Percentiles rank a stretch among this genome's conserved stretches.
These are phyloP conservation scores for Seminavis robusta DNA, from an alignment of 108 stramenopile species.

Conservation along the genomic window DNA sequence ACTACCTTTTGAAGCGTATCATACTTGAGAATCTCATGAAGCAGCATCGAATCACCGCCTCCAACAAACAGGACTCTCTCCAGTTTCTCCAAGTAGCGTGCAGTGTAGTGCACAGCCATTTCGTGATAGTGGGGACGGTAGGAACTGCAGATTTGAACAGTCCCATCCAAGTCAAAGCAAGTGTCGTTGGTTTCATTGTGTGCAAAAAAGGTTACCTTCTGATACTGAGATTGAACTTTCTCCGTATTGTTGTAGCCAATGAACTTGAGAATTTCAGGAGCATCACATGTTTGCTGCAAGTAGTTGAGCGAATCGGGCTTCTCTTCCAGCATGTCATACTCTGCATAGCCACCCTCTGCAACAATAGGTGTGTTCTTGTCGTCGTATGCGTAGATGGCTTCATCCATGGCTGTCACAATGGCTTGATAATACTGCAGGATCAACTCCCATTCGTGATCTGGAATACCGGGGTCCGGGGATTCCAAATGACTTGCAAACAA, in stretches of 20 bases:
- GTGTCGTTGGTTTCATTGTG: conserved; percentile 21
- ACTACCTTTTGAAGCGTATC: conserved; percentile 66
- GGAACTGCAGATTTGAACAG: conserved; percentile 53
- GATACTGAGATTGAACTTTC: conserved; percentile 20
- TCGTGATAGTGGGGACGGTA: conserved; percentile 86
- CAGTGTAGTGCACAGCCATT: conserved; percentile 63
- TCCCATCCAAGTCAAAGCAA: conserved; percentile 62
- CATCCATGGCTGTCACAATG: conserved; percentile 22
- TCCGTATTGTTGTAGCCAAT: too few species aligned
- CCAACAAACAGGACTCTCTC: conserved; percentile 73
- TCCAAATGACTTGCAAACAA: too few species aligned
- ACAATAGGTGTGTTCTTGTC: too few species aligned
- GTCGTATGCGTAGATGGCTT: too few species aligned
- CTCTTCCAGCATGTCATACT: conserved; percentile 9
- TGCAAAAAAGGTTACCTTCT: conserved; percentile 20
- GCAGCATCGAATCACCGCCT: conserved; percentile 76
- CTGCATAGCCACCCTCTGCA: too few species aligned
- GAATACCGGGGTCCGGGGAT: too few species aligned
- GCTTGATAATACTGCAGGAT: conserved; percentile 21
- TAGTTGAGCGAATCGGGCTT: conserved; percentile 11
- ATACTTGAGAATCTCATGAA: conserved; percentile 80
- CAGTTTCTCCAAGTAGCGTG: conserved; percentile 57
- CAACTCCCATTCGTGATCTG: conserved; percentile 22
- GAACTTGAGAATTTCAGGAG: too few species aligned
- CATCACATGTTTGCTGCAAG: conserved; percentile 5